Evolutionary conservation across 306 rosid genomes (phyloP).

Genomic region (Prunus padus): DNA sequence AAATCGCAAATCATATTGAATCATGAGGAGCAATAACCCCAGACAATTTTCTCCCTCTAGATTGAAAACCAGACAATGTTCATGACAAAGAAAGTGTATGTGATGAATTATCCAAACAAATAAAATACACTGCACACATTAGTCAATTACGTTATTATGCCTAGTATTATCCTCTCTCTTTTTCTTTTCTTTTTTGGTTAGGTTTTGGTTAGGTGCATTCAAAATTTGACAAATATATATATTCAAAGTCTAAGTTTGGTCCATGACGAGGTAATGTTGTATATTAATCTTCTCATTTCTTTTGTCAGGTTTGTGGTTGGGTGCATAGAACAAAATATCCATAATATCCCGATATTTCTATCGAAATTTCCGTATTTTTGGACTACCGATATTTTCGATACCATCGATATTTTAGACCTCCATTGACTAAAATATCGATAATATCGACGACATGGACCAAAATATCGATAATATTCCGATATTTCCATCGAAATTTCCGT

Average conservation of each 20-base stretch:
- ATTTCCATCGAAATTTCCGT: too few species aligned
- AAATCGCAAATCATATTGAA: neutral
- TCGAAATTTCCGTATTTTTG: too few species aligned
- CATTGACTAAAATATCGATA: too few species aligned
- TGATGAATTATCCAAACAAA: neutral
- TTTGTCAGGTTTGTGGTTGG: neutral
- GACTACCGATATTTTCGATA: too few species aligned
- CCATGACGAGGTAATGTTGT: neutral
- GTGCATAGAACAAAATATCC: too few species aligned
- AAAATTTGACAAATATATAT: neutral
- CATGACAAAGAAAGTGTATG: neutral
- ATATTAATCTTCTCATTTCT: neutral
- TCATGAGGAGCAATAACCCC: neutral
- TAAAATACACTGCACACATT: neutral
- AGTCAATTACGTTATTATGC: neutral
- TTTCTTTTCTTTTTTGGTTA: neutral
- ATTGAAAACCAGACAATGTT: neutral
- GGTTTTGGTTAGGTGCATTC: conserved; percentile 3
- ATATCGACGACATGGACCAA: too few species aligned
- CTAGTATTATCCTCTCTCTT: neutral
- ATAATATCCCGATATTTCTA: too few species aligned
- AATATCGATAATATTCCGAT: too few species aligned
- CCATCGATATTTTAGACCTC: too few species aligned
- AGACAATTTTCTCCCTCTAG: neutral
- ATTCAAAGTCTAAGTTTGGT: neutral